These are phyloP conservation scores for Backusella parvicylindrica DNA, from an alignment of 192 early-diverging fungal genomes.

Conservation along the genomic window DNA sequence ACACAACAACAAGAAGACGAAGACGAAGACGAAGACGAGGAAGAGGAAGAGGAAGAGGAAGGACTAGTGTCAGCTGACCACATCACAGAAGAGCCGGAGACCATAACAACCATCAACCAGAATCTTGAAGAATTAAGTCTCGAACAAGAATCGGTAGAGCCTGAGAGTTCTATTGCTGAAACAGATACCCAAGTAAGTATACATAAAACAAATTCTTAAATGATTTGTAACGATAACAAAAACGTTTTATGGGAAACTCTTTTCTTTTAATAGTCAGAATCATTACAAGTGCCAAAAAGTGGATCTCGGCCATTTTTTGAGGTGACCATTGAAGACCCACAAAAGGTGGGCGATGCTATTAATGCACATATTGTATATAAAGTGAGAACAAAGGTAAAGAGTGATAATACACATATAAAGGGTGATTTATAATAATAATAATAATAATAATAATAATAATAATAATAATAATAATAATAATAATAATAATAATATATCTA, in stretches of 20 bases:
- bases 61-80: neutral
- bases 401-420: neutral
- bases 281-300: conserved; percentile 32
- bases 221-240: neutral
- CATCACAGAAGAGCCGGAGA: neutral
- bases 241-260: neutral
- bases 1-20: neutral
- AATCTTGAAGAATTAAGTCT: neutral
- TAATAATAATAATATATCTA: conserved; percentile 25
- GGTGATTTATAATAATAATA: no score
- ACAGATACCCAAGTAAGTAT: neutral
- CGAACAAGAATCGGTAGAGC: neutral
- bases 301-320: conserved; percentile 51
- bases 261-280: conserved; percentile 15
- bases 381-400: conserved; percentile 66
- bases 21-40: neutral
- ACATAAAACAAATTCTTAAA: no score
- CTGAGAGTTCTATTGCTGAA: neutral
- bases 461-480: no score
- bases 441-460: no score
- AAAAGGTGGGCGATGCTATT: conserved; percentile 88
- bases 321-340: conserved; percentile 79
- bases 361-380: conserved; percentile 85
- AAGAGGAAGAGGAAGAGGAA: neutral
- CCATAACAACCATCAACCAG: neutral